Evolutionary conservation across 1,139 yeast species (phyloP).

Genomic region (Arxiozyma slooffiae): DNA sequence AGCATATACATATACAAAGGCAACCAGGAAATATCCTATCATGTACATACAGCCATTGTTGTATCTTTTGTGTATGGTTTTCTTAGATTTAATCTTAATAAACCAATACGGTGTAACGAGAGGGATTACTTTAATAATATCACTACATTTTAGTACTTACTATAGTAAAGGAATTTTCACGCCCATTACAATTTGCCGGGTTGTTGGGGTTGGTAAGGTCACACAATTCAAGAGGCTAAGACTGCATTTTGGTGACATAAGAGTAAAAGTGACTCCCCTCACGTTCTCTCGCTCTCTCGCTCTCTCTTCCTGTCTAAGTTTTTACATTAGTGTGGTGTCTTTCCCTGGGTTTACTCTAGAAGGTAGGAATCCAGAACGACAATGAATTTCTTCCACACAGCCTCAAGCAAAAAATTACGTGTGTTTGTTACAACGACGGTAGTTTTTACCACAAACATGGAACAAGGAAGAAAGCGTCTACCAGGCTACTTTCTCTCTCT

Average conservation of each 20-base stretch:
- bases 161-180: background rate
- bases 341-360: background rate
- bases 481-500: background rate
- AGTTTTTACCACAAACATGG: background rate
- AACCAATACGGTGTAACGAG: too few species aligned
- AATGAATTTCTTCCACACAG: background rate
- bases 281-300: background rate
- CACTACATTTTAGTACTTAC: background rate
- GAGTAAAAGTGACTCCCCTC: background rate
- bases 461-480: too few species aligned
- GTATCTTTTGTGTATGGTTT: slow-evolving; percentile 2
- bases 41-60: slow-evolving; percentile 5
- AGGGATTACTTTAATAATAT: too few species aligned
- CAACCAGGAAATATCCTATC: background rate
- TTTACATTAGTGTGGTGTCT: background rate
- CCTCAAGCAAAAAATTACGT: too few species aligned
- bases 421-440: background rate
- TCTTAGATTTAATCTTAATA: background rate
- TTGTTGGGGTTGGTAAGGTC: background rate
- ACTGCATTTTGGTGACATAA: background rate
- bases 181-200: background rate
- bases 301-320: background rate
- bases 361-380: background rate
- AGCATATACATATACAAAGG: background rate
- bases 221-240: background rate